Evolutionary conservation across 2,329 filamentous ascomycete genomes (phyloP).

Genomic region (Colletotrichum higginsianum): DNA sequence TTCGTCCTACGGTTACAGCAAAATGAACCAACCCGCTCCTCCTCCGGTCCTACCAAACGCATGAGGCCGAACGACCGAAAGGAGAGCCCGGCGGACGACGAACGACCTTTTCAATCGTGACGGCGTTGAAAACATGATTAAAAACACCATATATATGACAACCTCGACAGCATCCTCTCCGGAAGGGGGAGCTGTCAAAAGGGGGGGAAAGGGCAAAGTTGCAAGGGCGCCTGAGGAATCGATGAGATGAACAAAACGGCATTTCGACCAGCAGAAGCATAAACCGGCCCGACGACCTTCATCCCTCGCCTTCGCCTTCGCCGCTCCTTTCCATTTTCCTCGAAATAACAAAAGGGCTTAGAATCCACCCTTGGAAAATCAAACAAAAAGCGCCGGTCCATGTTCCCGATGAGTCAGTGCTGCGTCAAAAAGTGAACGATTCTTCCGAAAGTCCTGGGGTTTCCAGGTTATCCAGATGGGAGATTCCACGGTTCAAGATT

Average conservation of each 20-base stretch:
- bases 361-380: neutral
- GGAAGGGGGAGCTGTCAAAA: neutral
- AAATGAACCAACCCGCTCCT: neutral
- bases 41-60: neutral
- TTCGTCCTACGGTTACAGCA: neutral
- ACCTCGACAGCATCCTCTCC: neutral
- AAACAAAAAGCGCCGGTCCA: constrained; percentile 11
- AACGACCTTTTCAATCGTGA: neutral
- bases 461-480: neutral
- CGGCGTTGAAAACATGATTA: neutral
- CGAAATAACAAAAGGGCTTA: neutral
- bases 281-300: neutral
- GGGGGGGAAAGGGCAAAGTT: neutral
- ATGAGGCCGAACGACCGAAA: neutral
- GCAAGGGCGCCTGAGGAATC: neutral
- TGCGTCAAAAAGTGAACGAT: neutral
- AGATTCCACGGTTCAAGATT: too few relatives aligned
- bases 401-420: constrained; percentile 9
- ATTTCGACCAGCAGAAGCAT: neutral
- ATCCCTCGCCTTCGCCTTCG: neutral
- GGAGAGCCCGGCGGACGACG: neutral
- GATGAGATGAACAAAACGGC: neutral
- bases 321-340: neutral
- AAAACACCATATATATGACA: neutral
- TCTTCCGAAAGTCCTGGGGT: neutral